Base-by-base conservation (phyloP, 495 filamentous ascomycete genomes). In the Eremomyces bilateralis region DNA sequence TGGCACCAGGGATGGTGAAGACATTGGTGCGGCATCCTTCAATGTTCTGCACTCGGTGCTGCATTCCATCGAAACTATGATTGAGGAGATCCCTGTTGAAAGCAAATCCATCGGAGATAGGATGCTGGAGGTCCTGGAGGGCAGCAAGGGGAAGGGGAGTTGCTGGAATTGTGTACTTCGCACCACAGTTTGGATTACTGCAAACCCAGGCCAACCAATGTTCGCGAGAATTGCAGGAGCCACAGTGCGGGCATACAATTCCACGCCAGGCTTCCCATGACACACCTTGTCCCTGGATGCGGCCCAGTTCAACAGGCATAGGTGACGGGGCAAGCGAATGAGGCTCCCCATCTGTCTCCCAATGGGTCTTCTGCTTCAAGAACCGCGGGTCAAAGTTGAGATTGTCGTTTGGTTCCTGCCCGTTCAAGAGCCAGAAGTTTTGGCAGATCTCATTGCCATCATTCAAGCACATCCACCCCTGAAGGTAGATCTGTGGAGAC, bases 391-490 rank as follows among this genome's bases (percentile, higher is more conserved):
- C 60, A 38, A 78, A 83, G 0, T 50, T 50, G 0, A 82, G 47
- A 2, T 45, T 19, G 3, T 19, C 46, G 15, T 44, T 34, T 13
- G 45, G 45, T 30, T 52, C 36, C 4, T 19, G 4, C 4, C 38
- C 41, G 20, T 45, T 12, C 16, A 64, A 52, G 8, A 47, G 54
- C 59, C 73, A 84, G 55, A 76, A 83, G 0, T 31, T 8, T 0
- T 10, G 1, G 42, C 82, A 92, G 0, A 24, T 20, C n/a, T n/a
- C n/a, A n/a, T n/a, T n/a, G n/a, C n/a, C n/a, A 0, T 56, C 44
- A 1, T 74, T 56, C 4, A 88, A 49, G 41, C 81, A 92, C 38
- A 72, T 65, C 76, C 76, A 90, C 0, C 73, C 75, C 39, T 59
- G 37, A 12, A 57, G 40, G 35, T 69, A 76, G 0, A 75, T 39